A percentile compares a stretch with the other conserved stretches of the same genome.
phyloP scores from a whole-genome alignment of 2,329 filamentous ascomycete species.

The Juglanconis sp. region DNA sequence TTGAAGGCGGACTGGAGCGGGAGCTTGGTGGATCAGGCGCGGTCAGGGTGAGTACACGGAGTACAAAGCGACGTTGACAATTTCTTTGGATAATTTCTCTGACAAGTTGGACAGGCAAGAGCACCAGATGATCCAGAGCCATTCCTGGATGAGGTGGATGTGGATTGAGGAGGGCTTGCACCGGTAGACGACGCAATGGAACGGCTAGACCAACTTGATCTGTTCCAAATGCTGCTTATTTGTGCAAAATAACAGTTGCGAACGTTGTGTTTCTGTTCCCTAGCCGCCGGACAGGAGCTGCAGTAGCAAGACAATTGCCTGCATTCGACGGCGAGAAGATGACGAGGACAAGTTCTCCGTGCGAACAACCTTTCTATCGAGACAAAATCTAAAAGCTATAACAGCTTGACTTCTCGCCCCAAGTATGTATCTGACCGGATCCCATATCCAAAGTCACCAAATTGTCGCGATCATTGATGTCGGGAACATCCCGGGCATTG shows the following conservation, averaged over 20 bases:
- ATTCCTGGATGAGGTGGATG: conserved; percentile 31
- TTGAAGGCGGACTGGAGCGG: conserved; percentile 67
- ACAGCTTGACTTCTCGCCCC: too few species aligned
- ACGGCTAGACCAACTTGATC: background rate
- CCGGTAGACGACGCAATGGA: background rate
- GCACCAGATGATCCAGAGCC: conserved; percentile 53
- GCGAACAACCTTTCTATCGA: too few species aligned
- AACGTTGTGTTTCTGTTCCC: too few species aligned
- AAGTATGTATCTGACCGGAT: too few species aligned
- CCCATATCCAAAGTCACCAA: too few species aligned
- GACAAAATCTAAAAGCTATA: too few species aligned
- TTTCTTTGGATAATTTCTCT: background rate
- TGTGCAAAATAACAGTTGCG: background rate
- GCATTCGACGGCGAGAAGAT: too few species aligned
- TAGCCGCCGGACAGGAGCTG: background rate
- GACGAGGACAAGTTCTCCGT: too few species aligned
- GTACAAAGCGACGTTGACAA: background rate
- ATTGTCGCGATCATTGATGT: too few species aligned
- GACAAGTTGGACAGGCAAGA: conserved; percentile 42
- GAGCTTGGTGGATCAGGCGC: conserved; percentile 72
- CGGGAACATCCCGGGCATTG: too few species aligned
- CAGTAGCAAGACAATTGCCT: too few species aligned
- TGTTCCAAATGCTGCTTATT: background rate
- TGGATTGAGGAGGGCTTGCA: conserved; percentile 23
- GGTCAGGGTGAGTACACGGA: conserved; percentile 53